These are phyloP conservation scores for Cicer judaicum DNA, from an alignment of 306 rosid species.

Conservation along the genomic window DNA sequence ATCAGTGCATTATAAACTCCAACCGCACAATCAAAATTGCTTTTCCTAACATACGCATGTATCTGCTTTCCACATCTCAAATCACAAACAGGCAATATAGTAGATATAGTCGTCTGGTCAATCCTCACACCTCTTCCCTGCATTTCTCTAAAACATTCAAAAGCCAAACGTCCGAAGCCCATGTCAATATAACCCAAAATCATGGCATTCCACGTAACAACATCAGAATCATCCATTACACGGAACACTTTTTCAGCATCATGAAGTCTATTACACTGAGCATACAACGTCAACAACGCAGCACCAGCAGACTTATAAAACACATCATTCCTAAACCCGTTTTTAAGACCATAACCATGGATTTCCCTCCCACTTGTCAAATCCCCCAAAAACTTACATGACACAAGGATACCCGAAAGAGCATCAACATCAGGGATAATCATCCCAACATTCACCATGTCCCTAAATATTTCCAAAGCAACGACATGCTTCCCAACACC, in stretches of 20 bases:
- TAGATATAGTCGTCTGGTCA: slow-evolving; percentile 54
- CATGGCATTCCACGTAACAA: slow-evolving; percentile 65
- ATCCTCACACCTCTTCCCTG: slow-evolving; percentile 43
- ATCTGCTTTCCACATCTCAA: slow-evolving; percentile 55
- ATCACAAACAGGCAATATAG: slow-evolving; percentile 53
- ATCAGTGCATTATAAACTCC: slow-evolving; percentile 54
- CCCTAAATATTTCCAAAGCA: slow-evolving; percentile 51
- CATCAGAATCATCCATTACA: slow-evolving; percentile 53
- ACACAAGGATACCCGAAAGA: slow-evolving; percentile 57
- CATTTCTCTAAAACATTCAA: slow-evolving; percentile 53
- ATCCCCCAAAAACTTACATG: slow-evolving; percentile 47
- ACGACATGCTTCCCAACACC: slow-evolving; percentile 45
- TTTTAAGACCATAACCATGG: slow-evolving; percentile 54
- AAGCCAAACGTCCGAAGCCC: slow-evolving; percentile 48
- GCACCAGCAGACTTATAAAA: slow-evolving; percentile 60
- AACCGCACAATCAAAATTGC: slow-evolving; percentile 22
- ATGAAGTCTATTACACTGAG: slow-evolving; percentile 37
- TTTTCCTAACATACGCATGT: slow-evolving; percentile 48
- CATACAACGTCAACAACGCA: slow-evolving; percentile 58
- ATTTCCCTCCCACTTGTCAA: slow-evolving; percentile 54
- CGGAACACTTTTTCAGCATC: slow-evolving; percentile 46
- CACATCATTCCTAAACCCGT: slow-evolving; percentile 14
- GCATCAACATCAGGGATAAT: slow-evolving; percentile 54
- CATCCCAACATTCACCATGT: slow-evolving; percentile 46
- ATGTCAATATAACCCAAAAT: slow-evolving; percentile 48